These are phyloP conservation scores for Candida ipomoeae DNA, from an alignment of 805 yeast species.

Conservation along the genomic window DNA sequence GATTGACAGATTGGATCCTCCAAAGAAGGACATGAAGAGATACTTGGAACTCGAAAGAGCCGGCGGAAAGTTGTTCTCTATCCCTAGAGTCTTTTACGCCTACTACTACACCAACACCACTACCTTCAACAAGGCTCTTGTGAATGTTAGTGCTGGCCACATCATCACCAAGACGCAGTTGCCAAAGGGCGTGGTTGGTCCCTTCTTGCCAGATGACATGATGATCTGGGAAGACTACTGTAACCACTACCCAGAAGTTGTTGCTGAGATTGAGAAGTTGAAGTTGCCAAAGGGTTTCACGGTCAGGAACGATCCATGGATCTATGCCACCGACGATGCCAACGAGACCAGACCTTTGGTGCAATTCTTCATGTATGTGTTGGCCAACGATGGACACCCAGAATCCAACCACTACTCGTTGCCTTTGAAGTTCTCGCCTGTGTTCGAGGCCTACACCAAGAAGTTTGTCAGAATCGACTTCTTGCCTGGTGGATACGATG, in stretches of 20 bases:
- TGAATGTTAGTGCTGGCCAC: conserved; percentile 60
- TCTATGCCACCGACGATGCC: conserved; percentile 73
- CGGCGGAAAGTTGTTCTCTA: conserved; percentile 46
- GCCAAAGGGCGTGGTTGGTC: conserved; percentile 66
- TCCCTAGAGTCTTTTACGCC: conserved; percentile 65
- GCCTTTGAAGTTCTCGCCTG: conserved; percentile 72
- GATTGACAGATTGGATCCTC: conserved; percentile 71
- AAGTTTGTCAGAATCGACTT: conserved; percentile 69
- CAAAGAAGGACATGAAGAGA: conserved; percentile 65
- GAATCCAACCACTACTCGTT: conserved; percentile 74
- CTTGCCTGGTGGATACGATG: conserved; percentile 70
- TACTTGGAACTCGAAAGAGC: conserved; percentile 63
- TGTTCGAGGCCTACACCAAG: conserved; percentile 56
- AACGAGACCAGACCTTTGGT: conserved; percentile 58
- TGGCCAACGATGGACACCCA: conserved; percentile 56
- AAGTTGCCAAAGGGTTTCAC: conserved; percentile 53
- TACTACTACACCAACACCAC: conserved; percentile 58
- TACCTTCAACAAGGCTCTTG: conserved; percentile 65
- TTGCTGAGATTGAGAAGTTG: conserved; percentile 64
- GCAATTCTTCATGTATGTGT: conserved; percentile 73
- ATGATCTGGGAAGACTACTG: conserved; percentile 49
- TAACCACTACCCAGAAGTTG: conserved; percentile 51
- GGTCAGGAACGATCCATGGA: conserved; percentile 77
- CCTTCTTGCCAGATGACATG: conserved; percentile 64
- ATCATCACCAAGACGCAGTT: conserved; percentile 52